These are phyloP conservation scores for Nymphaea colorata DNA, from an alignment of 164 flowering plant species.

Conservation along the genomic window DNA sequence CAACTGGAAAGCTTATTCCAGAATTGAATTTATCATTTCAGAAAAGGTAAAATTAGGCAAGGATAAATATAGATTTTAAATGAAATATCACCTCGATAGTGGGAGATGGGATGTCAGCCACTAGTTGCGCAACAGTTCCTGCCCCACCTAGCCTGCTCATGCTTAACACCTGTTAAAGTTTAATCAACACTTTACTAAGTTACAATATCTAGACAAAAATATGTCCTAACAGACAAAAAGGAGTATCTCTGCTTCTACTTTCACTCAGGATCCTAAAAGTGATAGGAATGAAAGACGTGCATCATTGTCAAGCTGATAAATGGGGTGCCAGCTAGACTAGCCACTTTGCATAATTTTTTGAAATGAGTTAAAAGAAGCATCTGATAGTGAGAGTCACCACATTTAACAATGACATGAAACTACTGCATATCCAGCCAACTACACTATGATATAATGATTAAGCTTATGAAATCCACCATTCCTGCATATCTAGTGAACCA, in stretches of 20 bases:
- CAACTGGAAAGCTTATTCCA: too few relatives aligned
- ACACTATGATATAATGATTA: too few relatives aligned
- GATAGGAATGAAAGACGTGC: neutral
- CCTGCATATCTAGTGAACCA: too few relatives aligned
- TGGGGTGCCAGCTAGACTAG: neutral
- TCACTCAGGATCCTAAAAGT: neutral
- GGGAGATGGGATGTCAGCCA: constrained; percentile 50
- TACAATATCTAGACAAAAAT: neutral
- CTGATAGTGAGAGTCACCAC: too few relatives aligned
- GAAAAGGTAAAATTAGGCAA: neutral
- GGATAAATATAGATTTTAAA: neutral
- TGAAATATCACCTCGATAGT: constrained; percentile 53
- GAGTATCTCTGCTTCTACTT: neutral
- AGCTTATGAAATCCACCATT: too few relatives aligned
- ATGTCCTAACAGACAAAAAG: neutral
- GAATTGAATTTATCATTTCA: too few relatives aligned
- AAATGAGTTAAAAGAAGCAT: too few relatives aligned
- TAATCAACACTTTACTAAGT: neutral
- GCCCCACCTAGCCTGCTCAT: constrained; percentile 97
- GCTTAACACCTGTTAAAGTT: constrained; percentile 69
- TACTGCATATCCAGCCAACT: too few relatives aligned
- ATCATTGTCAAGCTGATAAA: neutral
- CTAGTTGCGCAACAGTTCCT: constrained; percentile 94
- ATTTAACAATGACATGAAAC: too few relatives aligned
- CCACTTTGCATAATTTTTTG: too few relatives aligned